A percentile compares a stretch with the other conserved stretches of the same genome.
Conservation (phyloP, 768 basidiomycete species). For the Suillus subalutaceus region DNA sequence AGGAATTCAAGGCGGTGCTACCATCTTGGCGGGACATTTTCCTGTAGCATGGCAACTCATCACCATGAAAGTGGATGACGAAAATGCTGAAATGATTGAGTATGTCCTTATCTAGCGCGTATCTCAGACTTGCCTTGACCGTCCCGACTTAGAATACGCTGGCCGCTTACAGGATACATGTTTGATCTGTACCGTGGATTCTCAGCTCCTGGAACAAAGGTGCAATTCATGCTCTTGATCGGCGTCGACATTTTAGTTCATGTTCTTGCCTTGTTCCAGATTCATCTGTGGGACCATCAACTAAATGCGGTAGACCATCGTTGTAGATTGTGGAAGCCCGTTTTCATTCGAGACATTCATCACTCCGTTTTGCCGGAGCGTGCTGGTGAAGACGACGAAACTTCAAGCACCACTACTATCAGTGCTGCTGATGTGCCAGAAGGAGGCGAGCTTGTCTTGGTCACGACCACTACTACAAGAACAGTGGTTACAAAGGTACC, state of each 20-base stretch:
- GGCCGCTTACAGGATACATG: conserved; percentile 31
- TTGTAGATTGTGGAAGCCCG: background rate
- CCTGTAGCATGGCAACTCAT: conserved; percentile 31
- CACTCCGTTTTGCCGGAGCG: background rate
- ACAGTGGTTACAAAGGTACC: background rate
- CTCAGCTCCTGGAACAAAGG: conserved; percentile 34
- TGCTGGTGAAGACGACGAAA: background rate
- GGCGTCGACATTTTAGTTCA: background rate
- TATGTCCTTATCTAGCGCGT: conserved; percentile 3
- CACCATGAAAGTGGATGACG: conserved; percentile 28
- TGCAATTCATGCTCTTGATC: background rate
- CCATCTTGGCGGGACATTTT: conserved; percentile 29
- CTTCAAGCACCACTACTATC: background rate
- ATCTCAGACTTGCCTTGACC: background rate
- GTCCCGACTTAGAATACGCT: conserved; percentile 24
- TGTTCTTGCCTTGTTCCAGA: background rate
- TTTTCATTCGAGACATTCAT: background rate
- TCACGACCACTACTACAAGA: background rate
- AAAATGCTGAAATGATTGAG: conserved; percentile 33
- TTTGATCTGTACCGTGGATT: conserved; percentile 30
- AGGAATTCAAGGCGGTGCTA: background rate
- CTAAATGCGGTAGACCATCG: background rate
- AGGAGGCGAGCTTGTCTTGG: background rate
- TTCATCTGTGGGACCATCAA: background rate
- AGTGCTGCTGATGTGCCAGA: background rate